A percentile compares a stretch with the other conserved stretches of the same genome.
phyloP scores from a whole-genome alignment of 192 early-diverging fungal species.

The Irineochytrium annulatum region DNA sequence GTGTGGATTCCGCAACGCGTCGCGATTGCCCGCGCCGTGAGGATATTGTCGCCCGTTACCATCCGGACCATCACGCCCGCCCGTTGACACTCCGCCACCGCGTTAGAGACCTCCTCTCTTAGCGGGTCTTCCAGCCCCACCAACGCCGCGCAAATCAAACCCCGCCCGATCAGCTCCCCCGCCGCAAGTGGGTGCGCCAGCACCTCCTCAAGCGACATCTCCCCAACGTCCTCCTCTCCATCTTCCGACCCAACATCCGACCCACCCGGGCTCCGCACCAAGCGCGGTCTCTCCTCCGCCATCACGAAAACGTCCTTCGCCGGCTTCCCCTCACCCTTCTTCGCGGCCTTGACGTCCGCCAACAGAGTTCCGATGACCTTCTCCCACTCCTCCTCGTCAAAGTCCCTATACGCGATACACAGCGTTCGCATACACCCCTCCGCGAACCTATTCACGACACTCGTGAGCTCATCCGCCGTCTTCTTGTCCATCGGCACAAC shows the following conservation, averaged over 20 bases:
- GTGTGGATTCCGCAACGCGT: conserved; percentile 38
- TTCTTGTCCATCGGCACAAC: conserved; percentile 10
- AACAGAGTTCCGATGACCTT: no score
- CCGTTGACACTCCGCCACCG: conserved; percentile 68
- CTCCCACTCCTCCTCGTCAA: conserved; percentile 21
- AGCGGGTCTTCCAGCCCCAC: conserved; percentile 89
- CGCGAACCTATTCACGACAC: conserved; percentile 68
- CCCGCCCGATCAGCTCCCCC: not conserved
- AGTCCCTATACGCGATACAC: conserved; percentile 61
- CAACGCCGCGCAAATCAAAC: conserved; percentile 51
- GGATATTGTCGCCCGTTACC: conserved; percentile 66
- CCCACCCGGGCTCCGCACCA: not conserved
- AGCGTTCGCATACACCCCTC: conserved; percentile 85
- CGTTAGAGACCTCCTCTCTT: conserved; percentile 72
- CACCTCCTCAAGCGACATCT: not conserved
- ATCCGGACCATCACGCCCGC: conserved; percentile 89
- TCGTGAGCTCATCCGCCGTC: conserved; percentile 14
- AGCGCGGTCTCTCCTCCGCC: not conserved
- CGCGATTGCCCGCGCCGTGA: conserved; percentile 69
- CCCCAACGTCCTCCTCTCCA: conserved; percentile 5
- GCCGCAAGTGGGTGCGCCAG: conserved; percentile 13
- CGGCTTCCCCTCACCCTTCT: conserved; percentile 7
- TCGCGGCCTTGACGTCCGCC: no score
- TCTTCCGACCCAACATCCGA: not conserved
- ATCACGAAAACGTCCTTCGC: not conserved